Evolutionary conservation across 1,284 basidiomycete species (phyloP).

Genomic region (Malassezia psittaci): DNA sequence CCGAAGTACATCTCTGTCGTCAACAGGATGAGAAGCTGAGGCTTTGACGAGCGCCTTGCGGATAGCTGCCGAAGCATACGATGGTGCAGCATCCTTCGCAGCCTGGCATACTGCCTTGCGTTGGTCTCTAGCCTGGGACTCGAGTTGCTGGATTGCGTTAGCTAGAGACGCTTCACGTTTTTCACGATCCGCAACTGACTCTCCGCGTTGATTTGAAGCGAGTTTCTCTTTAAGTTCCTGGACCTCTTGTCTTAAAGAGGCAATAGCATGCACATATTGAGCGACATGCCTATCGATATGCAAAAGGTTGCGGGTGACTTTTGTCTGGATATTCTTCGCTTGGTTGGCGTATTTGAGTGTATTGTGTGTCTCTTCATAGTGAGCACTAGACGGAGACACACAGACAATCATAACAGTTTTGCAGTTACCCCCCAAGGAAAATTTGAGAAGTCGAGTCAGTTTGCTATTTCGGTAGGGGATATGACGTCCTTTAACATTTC

Average conservation of each 20-base stretch:
- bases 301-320: conserved; percentile 45
- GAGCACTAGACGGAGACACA: conserved; percentile 42
- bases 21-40: not conserved
- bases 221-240: conserved; percentile 75
- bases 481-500: conserved; percentile 24
- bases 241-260: conserved; percentile 69
- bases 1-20: not conserved
- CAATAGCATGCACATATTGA: conserved; percentile 70
- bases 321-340: conserved; percentile 47
- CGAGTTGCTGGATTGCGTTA: not conserved
- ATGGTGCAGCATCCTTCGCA: conserved; percentile 2
- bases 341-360: conserved; percentile 48
- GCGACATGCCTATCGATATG: conserved; percentile 47
- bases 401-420: conserved; percentile 48
- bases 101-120: not conserved
- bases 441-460: conserved; percentile 45
- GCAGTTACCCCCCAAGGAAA: conserved; percentile 48
- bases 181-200: not conserved
- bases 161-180: not conserved
- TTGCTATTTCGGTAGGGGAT: conserved; percentile 46
- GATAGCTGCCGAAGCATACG: not conserved
- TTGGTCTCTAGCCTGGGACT: not conserved
- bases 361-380: conserved; percentile 48
- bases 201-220: conserved; percentile 52
- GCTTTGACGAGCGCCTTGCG: not conserved